A percentile compares a stretch with the other conserved stretches of the same genome.
These are phyloP conservation scores for Xylaria bambusicola DNA, from an alignment of 495 filamentous ascomycete genomes.

Conservation along the genomic window DNA sequence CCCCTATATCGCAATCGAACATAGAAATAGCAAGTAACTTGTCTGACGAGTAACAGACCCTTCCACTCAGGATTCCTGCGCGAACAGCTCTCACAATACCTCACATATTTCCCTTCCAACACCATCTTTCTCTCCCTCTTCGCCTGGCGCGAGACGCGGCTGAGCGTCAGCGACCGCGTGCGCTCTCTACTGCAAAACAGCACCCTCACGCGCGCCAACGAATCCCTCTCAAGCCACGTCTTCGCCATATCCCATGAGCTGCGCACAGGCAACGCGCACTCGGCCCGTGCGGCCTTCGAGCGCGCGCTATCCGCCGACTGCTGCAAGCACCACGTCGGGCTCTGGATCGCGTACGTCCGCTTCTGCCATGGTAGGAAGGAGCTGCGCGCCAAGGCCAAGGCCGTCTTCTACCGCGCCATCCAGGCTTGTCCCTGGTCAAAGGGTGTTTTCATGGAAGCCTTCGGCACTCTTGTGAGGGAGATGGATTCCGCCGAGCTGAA, in stretches of 20 bases:
- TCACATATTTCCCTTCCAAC: slow-evolving; percentile 71
- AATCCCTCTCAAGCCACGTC: slow-evolving; percentile 57
- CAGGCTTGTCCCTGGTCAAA: slow-evolving; percentile 76
- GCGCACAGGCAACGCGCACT: slow-evolving; percentile 58
- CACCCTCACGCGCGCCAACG: slow-evolving; percentile 41
- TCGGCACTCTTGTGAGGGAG: slow-evolving; percentile 35
- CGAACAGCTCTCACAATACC: slow-evolving; percentile 56
- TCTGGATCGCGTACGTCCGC: slow-evolving; percentile 71
- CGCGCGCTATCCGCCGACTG: slow-evolving; percentile 56
- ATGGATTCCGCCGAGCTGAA: slow-evolving; percentile 53
- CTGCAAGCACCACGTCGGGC: slow-evolving; percentile 42
- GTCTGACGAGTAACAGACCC: slow-evolving; percentile 42
- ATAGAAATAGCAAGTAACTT: too few relatives aligned
- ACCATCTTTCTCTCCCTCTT: slow-evolving; percentile 74
- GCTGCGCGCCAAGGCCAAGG: slow-evolving; percentile 38
- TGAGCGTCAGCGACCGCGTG: slow-evolving; percentile 72
- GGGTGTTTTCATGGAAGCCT: slow-evolving; percentile 64
- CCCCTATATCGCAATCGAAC: too few relatives aligned
- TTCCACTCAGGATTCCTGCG: slow-evolving; percentile 68
- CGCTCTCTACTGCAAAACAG: slow-evolving; percentile 57
- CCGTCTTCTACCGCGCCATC: slow-evolving; percentile 69
- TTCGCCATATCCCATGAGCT: slow-evolving; percentile 72
- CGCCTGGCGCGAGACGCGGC: slow-evolving; percentile 67
- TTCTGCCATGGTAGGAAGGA: slow-evolving; percentile 41
- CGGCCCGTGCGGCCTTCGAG: slow-evolving; percentile 70